Base-by-base conservation (phyloP, 1,139 yeast genomes). In the Kluyveromyces marxianus region DNA sequence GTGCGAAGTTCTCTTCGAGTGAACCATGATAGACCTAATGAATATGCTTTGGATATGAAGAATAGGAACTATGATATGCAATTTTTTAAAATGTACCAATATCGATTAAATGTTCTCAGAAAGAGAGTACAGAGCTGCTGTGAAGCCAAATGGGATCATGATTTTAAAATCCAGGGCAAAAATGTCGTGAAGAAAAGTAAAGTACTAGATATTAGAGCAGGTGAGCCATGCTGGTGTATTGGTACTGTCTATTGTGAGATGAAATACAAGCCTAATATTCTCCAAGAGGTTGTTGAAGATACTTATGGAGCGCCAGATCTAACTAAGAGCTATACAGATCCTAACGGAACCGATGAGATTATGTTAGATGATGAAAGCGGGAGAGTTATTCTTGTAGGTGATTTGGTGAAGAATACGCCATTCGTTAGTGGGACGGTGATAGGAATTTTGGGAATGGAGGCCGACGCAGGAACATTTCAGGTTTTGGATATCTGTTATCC, bases 361-460 rank as follows among this genome's bases (percentile, higher is more conserved):
- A 78, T 83, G 82, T 63, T 94, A 39, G 98, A 92, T 63, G 98
- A 94, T 65, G 97, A 90, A 59, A 81, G 92, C 44, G 98, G 99
- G 4, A 71, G 99, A 42, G 83, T 95, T 7, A 65, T 79, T 29
- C 68, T 92, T 31, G 79, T 77, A 42, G 95, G 95, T 31, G 83
- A 79, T 33, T 70, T 75, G 24, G 68, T 81, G 43, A 69, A 73
- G 51, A 56, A 48, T 56, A 68, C 54, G 55, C 77, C 63, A 3
- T 69, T 92, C 34, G 95, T 90, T 0, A 90, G 97, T 0, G 99
- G 99, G 2, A 76, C 83, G 25, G 83, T 90, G 1, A 78, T 89
- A 8, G 97, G 92, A 0, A 76, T 89, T 0, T 65, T 90, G 25
- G 99, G 99, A 0, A 79, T 86, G 66, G 97, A 90, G 60, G 74